These are phyloP conservation scores for Tulasnella sp. DNA, from an alignment of 768 basidiomycete species.

Conservation along the genomic window DNA sequence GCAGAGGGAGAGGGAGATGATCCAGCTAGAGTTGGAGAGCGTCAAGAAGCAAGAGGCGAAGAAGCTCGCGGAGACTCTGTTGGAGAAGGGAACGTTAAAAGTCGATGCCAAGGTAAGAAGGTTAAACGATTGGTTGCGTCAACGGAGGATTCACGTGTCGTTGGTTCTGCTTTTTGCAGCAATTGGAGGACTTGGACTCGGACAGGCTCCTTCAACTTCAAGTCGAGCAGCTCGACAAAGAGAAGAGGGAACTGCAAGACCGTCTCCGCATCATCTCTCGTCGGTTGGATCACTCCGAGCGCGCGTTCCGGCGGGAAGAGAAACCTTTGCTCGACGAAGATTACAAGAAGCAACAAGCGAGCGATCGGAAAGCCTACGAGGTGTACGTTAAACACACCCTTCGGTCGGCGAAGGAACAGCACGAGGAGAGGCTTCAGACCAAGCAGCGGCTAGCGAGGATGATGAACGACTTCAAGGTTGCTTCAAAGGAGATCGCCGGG, in stretches of 20 bases:
- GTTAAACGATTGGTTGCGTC: not conserved
- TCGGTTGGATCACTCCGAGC: conserved; percentile 90
- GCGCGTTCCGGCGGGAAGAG: conserved; percentile 90
- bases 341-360: conserved; percentile 73
- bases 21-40: conserved; percentile 51
- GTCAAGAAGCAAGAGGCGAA: conserved; percentile 73
- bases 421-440: conserved; percentile 54
- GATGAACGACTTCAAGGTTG: conserved; percentile 50
- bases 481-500: conserved; percentile 42
- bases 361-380: conserved; percentile 62
- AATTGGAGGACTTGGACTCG: conserved; percentile 69
- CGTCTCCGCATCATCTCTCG: conserved; percentile 73
- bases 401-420: conserved; percentile 43
- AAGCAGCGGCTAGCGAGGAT: conserved; percentile 69
- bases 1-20: conserved; percentile 53
- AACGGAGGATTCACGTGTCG: not conserved
- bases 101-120: conserved; percentile 56
- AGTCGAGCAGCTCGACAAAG: conserved; percentile 92
- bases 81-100: conserved; percentile 61
- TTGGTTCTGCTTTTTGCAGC: conserved; percentile 35
- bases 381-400: conserved; percentile 43
- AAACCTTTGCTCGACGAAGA: conserved; percentile 73
- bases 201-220: conserved; percentile 64
- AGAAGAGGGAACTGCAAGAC: conserved; percentile 79
- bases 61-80: conserved; percentile 74